Evolutionary conservation across 2,329 filamentous ascomycete genomes (phyloP), one percentile per base, ranked within the genome.

Genomic region (Fusarium subglutinans): DNA sequence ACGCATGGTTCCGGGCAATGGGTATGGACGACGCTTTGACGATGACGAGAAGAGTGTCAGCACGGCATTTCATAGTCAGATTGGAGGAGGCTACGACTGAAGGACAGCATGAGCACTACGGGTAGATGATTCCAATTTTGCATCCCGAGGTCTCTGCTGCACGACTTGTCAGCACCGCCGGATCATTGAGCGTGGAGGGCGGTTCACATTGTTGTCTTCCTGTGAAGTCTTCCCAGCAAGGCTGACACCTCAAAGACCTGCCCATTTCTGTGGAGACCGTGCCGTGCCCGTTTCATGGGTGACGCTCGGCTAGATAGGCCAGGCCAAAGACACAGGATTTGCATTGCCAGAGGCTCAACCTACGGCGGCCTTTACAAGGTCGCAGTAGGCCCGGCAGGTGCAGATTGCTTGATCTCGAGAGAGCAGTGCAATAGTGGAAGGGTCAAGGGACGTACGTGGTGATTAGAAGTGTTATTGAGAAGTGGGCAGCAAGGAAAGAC

Each of bases 11-110:
- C 87, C 87, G 35, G 87, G 89, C 72, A 94, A 91, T 81, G 90
- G 92, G 59, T 94, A 90, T 79, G 91, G 90, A 60, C 92, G 92
- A 78, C 87, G 87, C 59, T 90, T 92, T 71, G 96, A 99, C 76
- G 96, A 99, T 76, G 96, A 98, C 81, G 94, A 96, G 79, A 94
- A 96, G 84, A 98, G 96, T 83, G 91, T 98, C 79, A 98, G 94
- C 80, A 98, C 96, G 59, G 95, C 95, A 55, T 99, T 98, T 85
- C 95, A 96, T 70, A 98, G 95, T 85, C 96, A 98, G 83, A 91
- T 98, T 76, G 95, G 94, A 72, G 86, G 88, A 26, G 86, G 87
- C 68, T 88, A 87, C 75, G 87, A 88, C 79, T 88, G 86, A 88
- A 80, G 59, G 72, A 76, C 60, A 35, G 64, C 43, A 63, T 69